Base-by-base conservation (phyloP, 768 basidiomycete species). In the Panaeolus cyanescens region DNA sequence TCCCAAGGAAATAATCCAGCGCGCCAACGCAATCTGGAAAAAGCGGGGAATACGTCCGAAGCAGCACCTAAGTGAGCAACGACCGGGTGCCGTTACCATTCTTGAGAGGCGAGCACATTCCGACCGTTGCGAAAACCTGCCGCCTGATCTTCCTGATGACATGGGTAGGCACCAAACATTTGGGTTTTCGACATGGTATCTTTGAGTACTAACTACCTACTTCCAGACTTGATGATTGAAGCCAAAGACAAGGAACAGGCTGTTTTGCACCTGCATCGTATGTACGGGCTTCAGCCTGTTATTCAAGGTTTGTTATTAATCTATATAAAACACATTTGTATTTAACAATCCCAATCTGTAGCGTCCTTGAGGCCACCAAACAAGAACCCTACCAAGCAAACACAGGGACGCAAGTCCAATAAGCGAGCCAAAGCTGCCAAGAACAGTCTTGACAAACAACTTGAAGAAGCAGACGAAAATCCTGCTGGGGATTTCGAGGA, bases 241-340 rank as follows among this genome's bases (percentile, higher is more conserved):
- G 93, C 93, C 2, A 93, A 95, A 72, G 92, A 92, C 73, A 92
- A 95, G 75, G 95, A 96, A 71, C 95, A 96, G 70, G 95, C 95
- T 1, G 95, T 97, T 5, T 82, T 97, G 59, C 87, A 96, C 63
- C 69, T 96, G 45, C 88, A 93, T 70, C 73, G 93, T 60, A 87
- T 91, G 31, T 96, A 97, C 67, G 79, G 77, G 50, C 71, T 96
- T 4, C 76, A 87, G 40, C 83, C 86, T 15, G 89, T 93, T 22
- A 83, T 81, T 8, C 75, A 87, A 63, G 86, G 84, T 84, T 59
- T 56, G 76, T 71, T 5, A 22, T 28, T 13, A n/a, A n/a, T 10
- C 3, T 50, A 22, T 6, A 50, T 13, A 50, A 4, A 64, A 39
- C 67, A 68, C 42, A 50, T 20, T 32, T 42, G 12, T 13, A 8